Base-by-base conservation (phyloP, 768 basidiomycete species). In the Auricularia auricula-judae region DNA sequence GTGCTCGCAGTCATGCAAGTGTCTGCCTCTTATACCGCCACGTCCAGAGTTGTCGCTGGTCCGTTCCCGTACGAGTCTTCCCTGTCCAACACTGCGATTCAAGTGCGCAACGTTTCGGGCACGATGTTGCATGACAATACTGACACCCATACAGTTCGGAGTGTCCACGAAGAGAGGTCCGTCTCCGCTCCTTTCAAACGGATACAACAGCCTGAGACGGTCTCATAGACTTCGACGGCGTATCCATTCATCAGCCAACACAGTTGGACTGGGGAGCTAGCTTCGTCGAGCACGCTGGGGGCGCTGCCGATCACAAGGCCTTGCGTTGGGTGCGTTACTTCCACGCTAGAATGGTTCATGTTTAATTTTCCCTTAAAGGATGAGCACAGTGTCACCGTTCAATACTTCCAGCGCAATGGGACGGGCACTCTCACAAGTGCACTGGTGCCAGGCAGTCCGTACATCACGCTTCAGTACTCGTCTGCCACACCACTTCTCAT, bases 41-140 rank as follows among this genome's bases (percentile, higher is more conserved):
- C n/a, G 23, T 16, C 10, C 34, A 76, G 75, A 23, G 66, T 72
- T 58, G 70, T 72, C 42, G 72, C 67, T 4, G 75, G 75, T 0
- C 75, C 75, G 16, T 75, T 73, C 53, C 75, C 75, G 8, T 76
- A 73, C 69, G 70, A 74, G 68, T 71, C 70, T 18, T 66, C 68
- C 54, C 23, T 74, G 44, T 67, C 70, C 23, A 65, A 71, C 54
- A 72, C 68, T 10, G 68, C 68, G 11, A 67, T 76, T 10, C 68
- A 29, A 18, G 53, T 54, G 5, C 53, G 53, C 18, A 7, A 54
- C 7, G 39, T 42, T 42, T 14, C 3, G 12, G 8, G 39, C 8
- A 42, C 7, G 39, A 42, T 14, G 12, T 42, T 14, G 0, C 12
- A 14, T 7, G 39, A 42, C 12, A 14, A 42, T 7, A 0, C 2